Percentiles rank a stretch among this genome's conserved stretches.
phyloP scores from a whole-genome alignment of 176 grass and related monocot species.

The Carex pumila region DNA sequence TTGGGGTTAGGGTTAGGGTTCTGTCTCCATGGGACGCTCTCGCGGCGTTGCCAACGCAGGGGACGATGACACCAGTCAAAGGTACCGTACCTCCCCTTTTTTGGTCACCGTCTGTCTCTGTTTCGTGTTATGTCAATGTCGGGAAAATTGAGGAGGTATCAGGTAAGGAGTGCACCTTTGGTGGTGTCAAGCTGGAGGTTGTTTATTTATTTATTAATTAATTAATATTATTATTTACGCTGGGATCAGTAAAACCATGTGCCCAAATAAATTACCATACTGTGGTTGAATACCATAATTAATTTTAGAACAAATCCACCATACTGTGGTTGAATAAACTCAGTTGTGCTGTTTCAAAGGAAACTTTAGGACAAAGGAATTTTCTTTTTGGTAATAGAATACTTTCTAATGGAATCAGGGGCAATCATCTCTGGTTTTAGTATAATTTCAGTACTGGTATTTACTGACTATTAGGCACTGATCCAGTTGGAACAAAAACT shows the following conservation, averaged over 20 bases:
- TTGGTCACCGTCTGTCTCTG: background rate
- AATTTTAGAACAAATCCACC: background rate
- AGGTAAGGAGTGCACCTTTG: background rate
- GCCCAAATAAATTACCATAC: background rate
- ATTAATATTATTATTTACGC: background rate
- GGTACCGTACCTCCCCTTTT: conserved; percentile 35
- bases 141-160: background rate
- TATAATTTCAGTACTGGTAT: background rate
- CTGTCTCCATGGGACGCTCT: conserved; percentile 68
- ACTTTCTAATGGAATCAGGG: background rate
- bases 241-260: background rate
- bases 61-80: conserved; percentile 82
- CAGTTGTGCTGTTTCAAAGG: background rate
- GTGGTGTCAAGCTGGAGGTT: background rate
- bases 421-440: background rate
- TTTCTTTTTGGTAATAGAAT: background rate
- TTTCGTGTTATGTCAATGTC: background rate
- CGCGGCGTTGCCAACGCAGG: conserved; percentile 65
- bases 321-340: background rate
- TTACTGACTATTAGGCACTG: background rate
- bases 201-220: background rate
- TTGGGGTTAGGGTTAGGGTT: conserved; percentile 47
- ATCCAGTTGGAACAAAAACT: background rate
- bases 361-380: background rate
- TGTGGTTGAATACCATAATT: background rate